Percentiles rank a stretch among this genome's conserved stretches.
These are phyloP conservation scores for Phaeodactylum tricornutum DNA, from an alignment of 108 stramenopile species.

Conservation along the genomic window DNA sequence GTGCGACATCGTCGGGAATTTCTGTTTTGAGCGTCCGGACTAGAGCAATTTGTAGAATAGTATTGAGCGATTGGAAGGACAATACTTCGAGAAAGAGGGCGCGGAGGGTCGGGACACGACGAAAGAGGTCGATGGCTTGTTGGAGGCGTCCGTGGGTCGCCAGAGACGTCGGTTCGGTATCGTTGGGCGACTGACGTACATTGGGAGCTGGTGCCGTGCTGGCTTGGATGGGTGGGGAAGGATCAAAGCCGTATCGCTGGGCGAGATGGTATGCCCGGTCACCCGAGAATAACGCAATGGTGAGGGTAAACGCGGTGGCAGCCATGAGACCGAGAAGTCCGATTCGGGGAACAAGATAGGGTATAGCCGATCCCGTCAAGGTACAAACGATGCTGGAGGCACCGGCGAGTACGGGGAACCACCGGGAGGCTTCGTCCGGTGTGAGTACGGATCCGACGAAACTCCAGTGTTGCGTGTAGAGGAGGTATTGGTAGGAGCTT, in stretches of 20 bases:
- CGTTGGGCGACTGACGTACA: background rate
- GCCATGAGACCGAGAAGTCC: constrained; percentile 50
- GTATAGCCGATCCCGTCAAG: constrained; percentile 40
- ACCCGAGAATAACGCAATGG: constrained; percentile 21
- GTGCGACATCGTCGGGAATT: constrained; percentile 48
- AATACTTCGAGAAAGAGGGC: constrained; percentile 78
- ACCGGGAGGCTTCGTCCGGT: constrained; percentile 51
- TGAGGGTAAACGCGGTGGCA: constrained; percentile 31
- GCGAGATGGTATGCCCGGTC: constrained; percentile 39
- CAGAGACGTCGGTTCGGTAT: background rate
- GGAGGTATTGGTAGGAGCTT: constrained; percentile 72
- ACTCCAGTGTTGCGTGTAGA: constrained; percentile 80
- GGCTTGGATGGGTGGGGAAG: constrained; percentile 15
- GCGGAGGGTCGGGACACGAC: constrained; percentile 63
- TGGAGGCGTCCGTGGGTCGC: constrained; percentile 1
- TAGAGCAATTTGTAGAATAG: constrained; percentile 66
- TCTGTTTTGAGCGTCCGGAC: constrained; percentile 46
- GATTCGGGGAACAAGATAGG: constrained; percentile 18
- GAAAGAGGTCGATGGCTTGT: constrained; percentile 38
- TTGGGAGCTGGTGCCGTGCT: background rate
- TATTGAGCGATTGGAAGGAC: constrained; percentile 67
- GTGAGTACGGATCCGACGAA: constrained; percentile 68
- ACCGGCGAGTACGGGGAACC: constrained; percentile 72
- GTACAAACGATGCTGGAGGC: constrained; percentile 56
- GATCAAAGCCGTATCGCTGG: constrained; percentile 51